Evolutionary conservation across 2,329 filamentous ascomycete genomes (phyloP), one percentile per base, ranked within the genome.

Genomic region (Polychaeton citri): DNA sequence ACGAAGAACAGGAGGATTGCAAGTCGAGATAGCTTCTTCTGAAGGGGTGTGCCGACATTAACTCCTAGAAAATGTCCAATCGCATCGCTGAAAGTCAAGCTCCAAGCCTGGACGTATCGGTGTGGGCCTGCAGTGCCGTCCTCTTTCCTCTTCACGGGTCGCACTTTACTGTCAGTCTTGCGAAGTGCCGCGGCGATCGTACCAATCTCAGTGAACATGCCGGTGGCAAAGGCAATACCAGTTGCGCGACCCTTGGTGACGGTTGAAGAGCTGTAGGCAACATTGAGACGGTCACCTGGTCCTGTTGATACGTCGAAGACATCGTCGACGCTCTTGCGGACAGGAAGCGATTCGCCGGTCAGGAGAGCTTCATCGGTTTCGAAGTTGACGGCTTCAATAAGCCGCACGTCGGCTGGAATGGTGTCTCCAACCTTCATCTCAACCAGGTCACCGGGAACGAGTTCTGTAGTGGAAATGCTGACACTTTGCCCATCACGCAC

Each of bases 11-110:
- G 72, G 3, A 84, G 55, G 30, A 90, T 76, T 19, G 86, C 85
- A 50, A 94, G 79, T 59, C 87, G 85, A 62, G 81, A 84, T 35
- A 94, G 69, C 52, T 83, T 88, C 45, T 80, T 78, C 61, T 92
- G 84, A 32, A 94, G 66, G 1, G 86, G 86, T 1, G 86, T 93
- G 34, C 85, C 85, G 37, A 81, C 69, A 37, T 72, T 78, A 40
- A 81, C 68, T 35, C 79, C 78, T 6, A 82, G 63, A 50, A 83
- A 79, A 24, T 68, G 64, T 4, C 73, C 74, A 39, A 78, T 56
- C 5, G 69, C 70, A 51, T 79, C 73, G 9, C 63, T 66, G 30
- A 67, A 54, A 3, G 73, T 78, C 26, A 67, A 57, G 17, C 64
- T 55, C 30, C 62, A 58, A 5, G 70, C 71, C 45, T 73, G 65